Base-by-base conservation (phyloP, 352 stramenopile genomes). In the Globisporangium cederbergense region DNA sequence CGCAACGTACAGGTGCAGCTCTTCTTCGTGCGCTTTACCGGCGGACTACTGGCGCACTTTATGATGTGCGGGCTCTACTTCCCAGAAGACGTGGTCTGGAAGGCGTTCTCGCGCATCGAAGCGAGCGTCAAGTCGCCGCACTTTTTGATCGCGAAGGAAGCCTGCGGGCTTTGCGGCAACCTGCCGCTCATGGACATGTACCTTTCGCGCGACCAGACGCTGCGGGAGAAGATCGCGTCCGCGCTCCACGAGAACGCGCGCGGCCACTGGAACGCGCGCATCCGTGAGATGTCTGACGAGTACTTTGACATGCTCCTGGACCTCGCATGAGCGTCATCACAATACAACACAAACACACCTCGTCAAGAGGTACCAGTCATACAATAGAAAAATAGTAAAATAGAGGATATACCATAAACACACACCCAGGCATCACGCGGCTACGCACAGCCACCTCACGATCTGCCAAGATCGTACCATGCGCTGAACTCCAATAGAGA, bases 301-400 rank as follows among this genome's bases (percentile, higher is more conserved):
- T 83, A 76, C 63, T 94, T 94, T 60, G 85, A 94, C 70, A 75
- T 81, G 74, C 75, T 94, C 60, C 72, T 94, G 18, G 85, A 94
- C 70, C 66, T 94, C 62, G 83, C 81, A 36, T 94, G 67, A 53
- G 36, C 34, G 4, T 1, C 13, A 30, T 2, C 25, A 36, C 4
- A 28, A 28, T 16, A 57, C 32, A 20, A 16, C 28, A 42, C 25
- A 40, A 28, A 28, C 25, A 28, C 25, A 28, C 30, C 51, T 58
- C 5, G 32, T 46, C 18, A 30, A 45, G 52, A 58, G 52, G 52
- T 58, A 46, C 32, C 14, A 11, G 30, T 7, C 46, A n/a, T 5
- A 58, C 32, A 45, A 58, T 58, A 46, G 52, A 58, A 42, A 58
- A 58, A 58, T 14, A 58, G 52, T 58, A 58, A 46, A 58, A 58